These are phyloP conservation scores for Ustilago nuda DNA, from an alignment of 1,284 basidiomycete species.

Conservation along the genomic window DNA sequence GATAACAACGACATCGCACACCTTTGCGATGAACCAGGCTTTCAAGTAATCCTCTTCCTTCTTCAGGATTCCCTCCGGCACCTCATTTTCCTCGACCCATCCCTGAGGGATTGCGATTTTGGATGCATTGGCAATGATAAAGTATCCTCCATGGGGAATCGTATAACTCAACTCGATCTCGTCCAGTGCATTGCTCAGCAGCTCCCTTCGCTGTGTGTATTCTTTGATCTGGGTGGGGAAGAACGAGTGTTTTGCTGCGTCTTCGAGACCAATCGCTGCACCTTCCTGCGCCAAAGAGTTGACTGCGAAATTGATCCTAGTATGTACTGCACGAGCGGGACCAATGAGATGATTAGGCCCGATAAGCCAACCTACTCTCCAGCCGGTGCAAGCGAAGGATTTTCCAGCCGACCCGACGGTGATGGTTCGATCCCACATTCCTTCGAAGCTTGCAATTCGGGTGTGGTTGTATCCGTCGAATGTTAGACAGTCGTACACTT, in stretches of 20 bases:
- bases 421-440: constrained; percentile 97
- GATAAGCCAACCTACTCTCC: constrained; percentile 96
- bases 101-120: constrained; percentile 82
- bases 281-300: constrained; percentile 85
- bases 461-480: constrained; percentile 89
- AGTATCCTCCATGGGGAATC: constrained; percentile 62
- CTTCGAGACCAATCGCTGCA: constrained; percentile 73
- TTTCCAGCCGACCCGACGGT: constrained; percentile 82
- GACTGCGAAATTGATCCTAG: constrained; percentile 93
- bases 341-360: constrained; percentile 84
- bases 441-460: constrained; percentile 79
- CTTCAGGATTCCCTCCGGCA: constrained; percentile 80
- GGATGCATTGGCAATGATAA: constrained; percentile 79
- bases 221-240: constrained; percentile 82
- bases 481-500: constrained; percentile 91
- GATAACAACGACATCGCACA: constrained; percentile 65
- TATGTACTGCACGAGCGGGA: constrained; percentile 88
- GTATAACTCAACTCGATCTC: constrained; percentile 82
- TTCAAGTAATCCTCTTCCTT: constrained; percentile 88
- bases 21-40: constrained; percentile 69
- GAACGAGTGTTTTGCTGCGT: constrained; percentile 80
- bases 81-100: constrained; percentile 83
- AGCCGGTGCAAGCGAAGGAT: constrained; percentile 97
- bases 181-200: constrained; percentile 84
- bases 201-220: constrained; percentile 82